A percentile compares a stretch with the other conserved stretches of the same genome.
These are phyloP conservation scores for Neurospora crassa DNA, from an alignment of 2,329 filamentous ascomycete genomes.

Conservation along the genomic window DNA sequence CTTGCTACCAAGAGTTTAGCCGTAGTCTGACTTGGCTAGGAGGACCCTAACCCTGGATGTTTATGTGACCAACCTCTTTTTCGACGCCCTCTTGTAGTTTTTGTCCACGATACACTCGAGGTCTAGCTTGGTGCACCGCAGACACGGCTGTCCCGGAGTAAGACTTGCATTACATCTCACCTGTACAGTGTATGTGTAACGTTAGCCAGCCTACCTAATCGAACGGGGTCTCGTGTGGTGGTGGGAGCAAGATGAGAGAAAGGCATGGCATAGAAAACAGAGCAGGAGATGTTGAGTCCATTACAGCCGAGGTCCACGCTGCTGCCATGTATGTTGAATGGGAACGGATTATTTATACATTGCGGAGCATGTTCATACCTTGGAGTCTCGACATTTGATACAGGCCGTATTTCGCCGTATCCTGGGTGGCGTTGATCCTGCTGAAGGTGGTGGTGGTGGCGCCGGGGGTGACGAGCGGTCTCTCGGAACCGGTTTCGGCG, in stretches of 20 bases:
- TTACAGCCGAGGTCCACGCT: not conserved
- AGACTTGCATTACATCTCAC: slow-evolving; percentile 35
- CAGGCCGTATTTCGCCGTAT: slow-evolving; percentile 25
- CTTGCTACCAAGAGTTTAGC: slow-evolving; percentile 31
- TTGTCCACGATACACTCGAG: slow-evolving; percentile 36
- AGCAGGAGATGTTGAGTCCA: not conserved
- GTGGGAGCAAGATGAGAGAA: not conserved
- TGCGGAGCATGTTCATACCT: slow-evolving; percentile 5
- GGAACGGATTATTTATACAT: slow-evolving; percentile 22
- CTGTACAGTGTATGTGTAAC: slow-evolving; percentile 18
- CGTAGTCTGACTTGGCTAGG: not conserved
- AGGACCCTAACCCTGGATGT: not conserved
- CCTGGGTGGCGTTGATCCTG: slow-evolving; percentile 10
- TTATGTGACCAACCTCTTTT: slow-evolving; percentile 27
- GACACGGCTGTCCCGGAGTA: slow-evolving; percentile 30
- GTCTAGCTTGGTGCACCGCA: slow-evolving; percentile 34
- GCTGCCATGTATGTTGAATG: slow-evolving; percentile 7
- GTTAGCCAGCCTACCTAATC: not conserved
- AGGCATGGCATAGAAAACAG: not conserved
- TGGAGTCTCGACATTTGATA: slow-evolving; percentile 23
- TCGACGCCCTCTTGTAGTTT: slow-evolving; percentile 36
- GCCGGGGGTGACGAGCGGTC: not conserved
- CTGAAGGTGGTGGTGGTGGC: not conserved
- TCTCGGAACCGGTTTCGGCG: not conserved
- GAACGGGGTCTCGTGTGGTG: not conserved